A percentile compares a stretch with the other conserved stretches of the same genome.
Conservation (phyloP, 768 basidiomycete genomes). For the Russula emetica region DNA sequence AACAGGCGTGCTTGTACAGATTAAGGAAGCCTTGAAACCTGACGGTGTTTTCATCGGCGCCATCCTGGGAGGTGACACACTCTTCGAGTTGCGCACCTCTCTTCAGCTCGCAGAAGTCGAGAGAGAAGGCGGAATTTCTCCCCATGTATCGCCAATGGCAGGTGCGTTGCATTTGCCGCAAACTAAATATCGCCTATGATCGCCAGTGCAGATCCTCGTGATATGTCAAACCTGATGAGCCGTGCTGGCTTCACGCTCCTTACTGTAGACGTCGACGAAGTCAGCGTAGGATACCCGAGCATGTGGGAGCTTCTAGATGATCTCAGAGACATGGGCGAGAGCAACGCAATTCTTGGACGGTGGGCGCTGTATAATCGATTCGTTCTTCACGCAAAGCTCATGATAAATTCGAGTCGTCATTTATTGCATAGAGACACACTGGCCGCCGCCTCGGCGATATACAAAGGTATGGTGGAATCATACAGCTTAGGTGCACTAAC, state of each 20-base stretch:
- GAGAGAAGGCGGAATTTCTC: slow-evolving; percentile 94
- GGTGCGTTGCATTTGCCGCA: slow-evolving; percentile 44
- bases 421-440: slow-evolving; percentile 80
- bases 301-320: slow-evolving; percentile 97
- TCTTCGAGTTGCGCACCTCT: slow-evolving; percentile 91
- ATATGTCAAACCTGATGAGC: slow-evolving; percentile 86
- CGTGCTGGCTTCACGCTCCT: slow-evolving; percentile 91
- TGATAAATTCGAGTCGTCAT: slow-evolving; percentile 46
- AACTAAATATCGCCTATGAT: slow-evolving; percentile 2
- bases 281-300: slow-evolving; percentile 83
- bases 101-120: slow-evolving; percentile 93
- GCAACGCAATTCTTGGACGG: slow-evolving; percentile 85
- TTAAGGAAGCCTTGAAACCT: slow-evolving; percentile 75
- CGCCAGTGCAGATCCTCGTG: slow-evolving; percentile 66
- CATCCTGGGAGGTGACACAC: slow-evolving; percentile 91
- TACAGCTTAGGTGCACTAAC: neutral
- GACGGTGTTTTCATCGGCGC: slow-evolving; percentile 95
- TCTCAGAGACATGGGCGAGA: slow-evolving; percentile 94
- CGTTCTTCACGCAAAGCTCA: neutral
- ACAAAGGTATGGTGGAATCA: slow-evolving; percentile 60
- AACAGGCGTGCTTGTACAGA: slow-evolving; percentile 81
- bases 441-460: slow-evolving; percentile 87
- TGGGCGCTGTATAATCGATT: slow-evolving; percentile 34
- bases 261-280: slow-evolving; percentile 93
- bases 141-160: slow-evolving; percentile 96